Evolutionary conservation across 2,329 filamentous ascomycete species (phyloP).

Genomic region (Cryphonectria carpinicola): DNA sequence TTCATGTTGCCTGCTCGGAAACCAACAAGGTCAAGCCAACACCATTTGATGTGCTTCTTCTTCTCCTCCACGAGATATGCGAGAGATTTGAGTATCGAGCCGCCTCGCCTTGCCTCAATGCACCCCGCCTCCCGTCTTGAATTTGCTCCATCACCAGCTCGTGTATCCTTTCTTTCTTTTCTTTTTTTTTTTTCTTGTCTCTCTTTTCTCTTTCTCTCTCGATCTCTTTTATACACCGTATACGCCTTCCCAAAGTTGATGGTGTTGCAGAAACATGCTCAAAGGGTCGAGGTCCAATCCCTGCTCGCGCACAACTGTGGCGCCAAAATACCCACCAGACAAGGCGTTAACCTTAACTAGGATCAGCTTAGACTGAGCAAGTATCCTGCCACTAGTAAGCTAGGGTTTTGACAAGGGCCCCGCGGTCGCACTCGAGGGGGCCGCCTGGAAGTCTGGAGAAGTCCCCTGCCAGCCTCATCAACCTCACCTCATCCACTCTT

Average conservation of each 20-base stretch:
- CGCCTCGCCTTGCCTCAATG: neutral
- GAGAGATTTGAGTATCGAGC: neutral
- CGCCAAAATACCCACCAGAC: neutral
- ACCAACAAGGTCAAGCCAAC: neutral
- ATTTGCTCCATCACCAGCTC: neutral
- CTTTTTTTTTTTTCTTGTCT: no score
- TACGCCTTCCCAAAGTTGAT: constrained; percentile 2
- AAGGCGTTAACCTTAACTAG: constrained; percentile 11
- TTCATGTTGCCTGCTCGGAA: neutral
- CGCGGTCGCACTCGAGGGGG: neutral
- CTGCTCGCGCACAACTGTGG: constrained; percentile 19
- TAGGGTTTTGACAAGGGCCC: neutral
- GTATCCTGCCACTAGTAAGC: constrained; percentile 20
- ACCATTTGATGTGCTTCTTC: neutral
- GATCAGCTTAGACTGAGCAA: constrained; percentile 25
- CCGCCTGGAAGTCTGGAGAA: neutral
- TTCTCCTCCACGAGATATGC: neutral
- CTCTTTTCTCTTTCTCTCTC: neutral
- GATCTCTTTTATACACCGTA: no score
- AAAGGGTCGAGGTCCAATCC: constrained; percentile 19
- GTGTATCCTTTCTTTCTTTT: neutral
- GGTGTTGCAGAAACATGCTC: constrained; percentile 24
- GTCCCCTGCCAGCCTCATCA: neutral
- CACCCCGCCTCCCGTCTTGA: neutral
- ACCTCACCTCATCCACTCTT: neutral